Percentiles rank a stretch among this genome's conserved stretches.
phyloP scores from a whole-genome alignment of 768 basidiomycete genomes.

The Boletus fagicola region DNA sequence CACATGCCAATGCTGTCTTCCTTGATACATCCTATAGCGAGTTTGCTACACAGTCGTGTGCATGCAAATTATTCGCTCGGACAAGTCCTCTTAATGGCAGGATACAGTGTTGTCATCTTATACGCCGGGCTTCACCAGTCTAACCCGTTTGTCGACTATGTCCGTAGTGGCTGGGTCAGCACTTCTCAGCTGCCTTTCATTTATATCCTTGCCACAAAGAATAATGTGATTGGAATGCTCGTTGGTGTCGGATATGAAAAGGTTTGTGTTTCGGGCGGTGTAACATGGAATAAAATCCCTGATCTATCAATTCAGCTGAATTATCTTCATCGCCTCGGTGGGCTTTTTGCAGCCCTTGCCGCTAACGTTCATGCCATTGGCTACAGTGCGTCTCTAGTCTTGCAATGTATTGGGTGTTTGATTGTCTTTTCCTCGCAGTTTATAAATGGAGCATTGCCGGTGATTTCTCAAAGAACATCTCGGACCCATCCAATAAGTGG shows the following conservation, averaged over 20 bases:
- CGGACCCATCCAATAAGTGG: slow-evolving; percentile 39
- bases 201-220: slow-evolving; percentile 66
- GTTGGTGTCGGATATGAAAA: slow-evolving; percentile 68
- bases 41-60: slow-evolving; percentile 43
- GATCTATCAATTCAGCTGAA: slow-evolving; percentile 51
- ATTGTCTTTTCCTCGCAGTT: slow-evolving; percentile 37
- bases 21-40: slow-evolving; percentile 43
- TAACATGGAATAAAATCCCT: not conserved
- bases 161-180: slow-evolving; percentile 52
- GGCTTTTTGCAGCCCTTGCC: slow-evolving; percentile 52
- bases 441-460: slow-evolving; percentile 54
- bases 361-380: slow-evolving; percentile 59
- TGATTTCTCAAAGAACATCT: slow-evolving; percentile 37
- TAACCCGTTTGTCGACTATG: slow-evolving; percentile 48
- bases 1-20: slow-evolving; percentile 40
- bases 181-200: slow-evolving; percentile 63
- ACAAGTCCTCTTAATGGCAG: slow-evolving; percentile 44
- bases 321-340: slow-evolving; percentile 70
- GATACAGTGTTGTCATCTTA: slow-evolving; percentile 45
- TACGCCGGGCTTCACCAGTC: slow-evolving; percentile 53
- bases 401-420: not conserved
- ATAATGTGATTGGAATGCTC: slow-evolving; percentile 57
- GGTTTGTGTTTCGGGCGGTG: slow-evolving; percentile 33
- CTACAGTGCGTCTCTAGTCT: slow-evolving; percentile 43
- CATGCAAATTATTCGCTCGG: slow-evolving; percentile 50